Evolutionary conservation across 768 basidiomycete species (phyloP).

Genomic region (Cytidiella melzeri): DNA sequence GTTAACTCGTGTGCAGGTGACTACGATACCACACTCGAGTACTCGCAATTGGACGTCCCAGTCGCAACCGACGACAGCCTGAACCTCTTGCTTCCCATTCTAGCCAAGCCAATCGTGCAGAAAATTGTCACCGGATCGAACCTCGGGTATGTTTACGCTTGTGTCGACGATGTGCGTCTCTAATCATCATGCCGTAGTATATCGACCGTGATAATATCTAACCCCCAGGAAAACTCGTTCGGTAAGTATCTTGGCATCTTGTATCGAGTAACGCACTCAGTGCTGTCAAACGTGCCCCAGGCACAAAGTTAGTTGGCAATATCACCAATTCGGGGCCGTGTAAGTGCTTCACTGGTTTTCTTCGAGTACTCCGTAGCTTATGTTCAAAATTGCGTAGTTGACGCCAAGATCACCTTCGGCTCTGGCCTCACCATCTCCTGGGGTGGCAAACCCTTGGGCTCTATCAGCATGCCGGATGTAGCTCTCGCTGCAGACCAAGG

Average conservation of each 20-base stretch:
- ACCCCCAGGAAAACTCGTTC: slow-evolving; percentile 54
- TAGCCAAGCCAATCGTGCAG: slow-evolving; percentile 73
- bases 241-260: slow-evolving; percentile 28
- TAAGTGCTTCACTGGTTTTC: no score
- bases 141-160: slow-evolving; percentile 37
- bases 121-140: slow-evolving; percentile 54
- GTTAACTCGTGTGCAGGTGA: slow-evolving; percentile 35
- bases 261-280: not conserved
- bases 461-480: slow-evolving; percentile 54
- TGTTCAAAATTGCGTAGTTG: slow-evolving; percentile 40
- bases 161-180: not conserved
- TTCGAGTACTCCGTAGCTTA: no score
- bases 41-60: slow-evolving; percentile 49
- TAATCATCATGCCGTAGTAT: slow-evolving; percentile 32
- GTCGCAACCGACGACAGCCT: slow-evolving; percentile 57
- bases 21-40: slow-evolving; percentile 57
- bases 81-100: slow-evolving; percentile 57
- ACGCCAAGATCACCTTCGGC: slow-evolving; percentile 62
- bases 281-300: slow-evolving; percentile 23
- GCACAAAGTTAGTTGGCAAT: slow-evolving; percentile 47
- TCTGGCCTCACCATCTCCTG: slow-evolving; percentile 56
- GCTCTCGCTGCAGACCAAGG: slow-evolving; percentile 57
- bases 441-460: slow-evolving; percentile 51
- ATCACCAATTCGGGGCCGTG: slow-evolving; percentile 71
- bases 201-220: slow-evolving; percentile 52